A percentile compares a stretch with the other conserved stretches of the same genome.
These are phyloP conservation scores for Ophiostoma himal-ulmi DNA, from an alignment of 2,329 filamentous ascomycete genomes.

Conservation along the genomic window DNA sequence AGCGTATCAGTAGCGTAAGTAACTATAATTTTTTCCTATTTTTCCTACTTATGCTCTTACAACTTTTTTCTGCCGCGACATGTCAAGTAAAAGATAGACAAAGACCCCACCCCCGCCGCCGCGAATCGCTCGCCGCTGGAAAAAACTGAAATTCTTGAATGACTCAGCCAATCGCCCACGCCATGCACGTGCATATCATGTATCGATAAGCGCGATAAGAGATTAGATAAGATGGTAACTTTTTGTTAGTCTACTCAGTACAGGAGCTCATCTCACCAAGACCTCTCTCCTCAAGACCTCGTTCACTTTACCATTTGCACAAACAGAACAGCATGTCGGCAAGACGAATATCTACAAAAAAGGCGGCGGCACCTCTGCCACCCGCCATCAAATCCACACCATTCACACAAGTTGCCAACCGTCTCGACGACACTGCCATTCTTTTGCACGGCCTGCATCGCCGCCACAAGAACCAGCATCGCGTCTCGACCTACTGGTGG, in stretches of 20 bases:
- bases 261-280: not conserved
- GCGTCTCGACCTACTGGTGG: slow-evolving; percentile 70
- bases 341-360: not conserved
- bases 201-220: slow-evolving; percentile 6
- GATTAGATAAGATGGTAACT: slow-evolving; percentile 3
- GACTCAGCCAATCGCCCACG: not conserved
- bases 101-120: slow-evolving; percentile 20
- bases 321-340: not conserved
- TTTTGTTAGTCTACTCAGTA: not conserved
- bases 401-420: slow-evolving; percentile 24
- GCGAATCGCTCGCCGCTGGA: slow-evolving; percentile 6
- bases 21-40: slow-evolving; percentile 1
- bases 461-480: slow-evolving; percentile 90
- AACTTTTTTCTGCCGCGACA: slow-evolving; percentile 18
- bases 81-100: not conserved
- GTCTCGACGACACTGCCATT: slow-evolving; percentile 39
- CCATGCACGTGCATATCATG: not conserved
- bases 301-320: not conserved
- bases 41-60: slow-evolving; percentile 13
- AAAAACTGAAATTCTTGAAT: not conserved
- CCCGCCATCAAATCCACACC: not conserved
- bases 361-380: not conserved
- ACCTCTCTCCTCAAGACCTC: not conserved
- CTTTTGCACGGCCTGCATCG: slow-evolving; percentile 69
- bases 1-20: slow-evolving; percentile 3